phyloP scores from a whole-genome alignment of 306 rosid genomes.

The Gynostemma pentaphyllum region DNA sequence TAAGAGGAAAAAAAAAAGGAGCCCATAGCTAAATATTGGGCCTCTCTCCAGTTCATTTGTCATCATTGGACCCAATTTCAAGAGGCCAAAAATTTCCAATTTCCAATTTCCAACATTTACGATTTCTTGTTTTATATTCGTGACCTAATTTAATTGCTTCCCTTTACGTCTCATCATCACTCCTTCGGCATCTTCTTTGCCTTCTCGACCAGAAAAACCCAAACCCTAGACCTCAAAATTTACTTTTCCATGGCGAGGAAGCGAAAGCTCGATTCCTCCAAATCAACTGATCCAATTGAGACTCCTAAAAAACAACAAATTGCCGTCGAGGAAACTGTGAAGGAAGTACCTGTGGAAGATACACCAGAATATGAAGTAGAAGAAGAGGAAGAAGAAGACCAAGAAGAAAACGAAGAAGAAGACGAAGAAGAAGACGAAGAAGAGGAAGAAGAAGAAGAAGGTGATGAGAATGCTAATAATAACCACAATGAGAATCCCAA shows the following conservation, averaged over 20 bases:
- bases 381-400: conserved; percentile 21
- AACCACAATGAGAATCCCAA: conserved; percentile 4
- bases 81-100: too few relatives aligned
- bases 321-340: conserved; percentile 18
- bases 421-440: conserved; percentile 38
- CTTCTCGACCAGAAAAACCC: conserved; percentile 3
- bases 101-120: too few relatives aligned
- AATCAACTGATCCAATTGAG: conserved; percentile 31
- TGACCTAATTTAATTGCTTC: background rate
- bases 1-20: too few relatives aligned
- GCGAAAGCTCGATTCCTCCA: conserved; percentile 59
- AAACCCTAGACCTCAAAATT: background rate
- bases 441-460: conserved; percentile 9
- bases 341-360: conserved; percentile 19
- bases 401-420: conserved; percentile 22
- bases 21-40: too few relatives aligned
- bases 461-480: background rate
- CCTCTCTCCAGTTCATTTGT: too few relatives aligned
- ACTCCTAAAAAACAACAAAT: conserved; percentile 37
- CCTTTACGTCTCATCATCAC: background rate
- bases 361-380: conserved; percentile 28
- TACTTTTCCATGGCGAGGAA: conserved; percentile 39
- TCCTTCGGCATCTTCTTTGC: background rate
- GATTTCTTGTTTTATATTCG: too few relatives aligned
- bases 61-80: too few relatives aligned